A percentile compares a stretch with the other conserved stretches of the same genome.
Conservation (phyloP, 202 grass and related monocot species). For the Sporobolus alterniflorus region DNA sequence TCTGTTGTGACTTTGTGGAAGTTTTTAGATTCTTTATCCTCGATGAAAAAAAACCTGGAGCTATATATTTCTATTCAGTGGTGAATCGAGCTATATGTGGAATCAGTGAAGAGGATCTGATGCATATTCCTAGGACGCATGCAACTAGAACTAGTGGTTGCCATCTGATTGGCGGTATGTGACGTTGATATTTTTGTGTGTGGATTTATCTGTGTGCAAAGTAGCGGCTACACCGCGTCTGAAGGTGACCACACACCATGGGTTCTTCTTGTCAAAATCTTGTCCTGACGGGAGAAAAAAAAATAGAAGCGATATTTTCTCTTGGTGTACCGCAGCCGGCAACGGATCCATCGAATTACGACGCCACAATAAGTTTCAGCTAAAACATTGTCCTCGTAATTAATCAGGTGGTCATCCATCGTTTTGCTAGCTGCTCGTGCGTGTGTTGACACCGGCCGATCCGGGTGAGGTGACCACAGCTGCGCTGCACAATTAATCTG, state of each 20-base stretch:
- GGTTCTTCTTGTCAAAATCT: neutral
- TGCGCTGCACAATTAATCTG: neutral
- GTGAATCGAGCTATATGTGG: neutral
- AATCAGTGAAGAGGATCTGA: neutral
- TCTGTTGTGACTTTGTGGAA: too few relatives aligned
- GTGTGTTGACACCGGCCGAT: neutral
- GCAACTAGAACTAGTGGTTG: neutral
- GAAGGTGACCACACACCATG: neutral
- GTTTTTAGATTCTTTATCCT: neutral
- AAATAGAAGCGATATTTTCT: neutral
- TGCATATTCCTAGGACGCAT: slow-evolving; percentile 19
- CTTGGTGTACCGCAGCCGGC: neutral
- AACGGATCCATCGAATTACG: neutral
- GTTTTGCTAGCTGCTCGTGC: neutral
- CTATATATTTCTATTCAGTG: neutral
- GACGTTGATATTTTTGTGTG: neutral
- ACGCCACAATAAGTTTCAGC: neutral
- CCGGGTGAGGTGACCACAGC: too few relatives aligned
- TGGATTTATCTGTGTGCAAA: neutral
- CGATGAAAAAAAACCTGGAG: neutral
- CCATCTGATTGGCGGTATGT: neutral
- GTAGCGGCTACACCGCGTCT: neutral
- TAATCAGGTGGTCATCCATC: neutral
- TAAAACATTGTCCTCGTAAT: neutral
- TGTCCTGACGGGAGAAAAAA: neutral